phyloP scores from a whole-genome alignment of 2,329 filamentous ascomycete genomes.

The Aspergillus sp. region DNA sequence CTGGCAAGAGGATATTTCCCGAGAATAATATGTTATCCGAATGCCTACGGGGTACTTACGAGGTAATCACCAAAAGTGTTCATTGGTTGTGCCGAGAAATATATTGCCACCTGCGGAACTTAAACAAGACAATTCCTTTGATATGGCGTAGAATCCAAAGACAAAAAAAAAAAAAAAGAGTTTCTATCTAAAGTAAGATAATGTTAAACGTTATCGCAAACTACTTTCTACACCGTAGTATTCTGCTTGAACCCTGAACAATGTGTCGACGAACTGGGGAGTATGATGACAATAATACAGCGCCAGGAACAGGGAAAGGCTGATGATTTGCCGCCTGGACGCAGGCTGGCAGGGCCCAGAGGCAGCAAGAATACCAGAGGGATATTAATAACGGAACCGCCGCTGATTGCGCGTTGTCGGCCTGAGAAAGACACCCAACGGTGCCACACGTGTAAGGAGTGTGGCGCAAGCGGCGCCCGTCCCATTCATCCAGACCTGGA shows the following conservation, averaged over 20 bases:
- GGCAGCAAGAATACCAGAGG: conserved; percentile 4
- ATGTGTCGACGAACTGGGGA: background rate
- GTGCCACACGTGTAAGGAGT: conserved; percentile 21
- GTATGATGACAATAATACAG: conserved; percentile 1
- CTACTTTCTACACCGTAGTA: background rate
- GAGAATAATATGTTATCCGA: conserved; percentile 19
- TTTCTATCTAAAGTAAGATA: too few species aligned
- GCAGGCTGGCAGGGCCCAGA: background rate
- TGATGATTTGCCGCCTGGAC: conserved; percentile 2
- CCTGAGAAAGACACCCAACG: conserved; percentile 17
- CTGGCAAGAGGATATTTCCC: conserved; percentile 34
- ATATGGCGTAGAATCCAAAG: background rate
- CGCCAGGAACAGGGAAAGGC: conserved; percentile 7
- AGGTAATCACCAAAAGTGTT: background rate
- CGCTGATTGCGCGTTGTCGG: conserved; percentile 18
- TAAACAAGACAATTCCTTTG: background rate
- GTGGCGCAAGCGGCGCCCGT: conserved; percentile 24
- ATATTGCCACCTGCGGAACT: conserved; percentile 1
- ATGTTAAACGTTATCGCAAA: too few species aligned
- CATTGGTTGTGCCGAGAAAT: background rate
- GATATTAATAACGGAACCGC: conserved; percentile 9
- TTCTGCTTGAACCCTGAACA: background rate
- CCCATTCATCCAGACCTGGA: background rate
- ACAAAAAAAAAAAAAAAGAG: background rate
- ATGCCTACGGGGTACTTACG: too few species aligned